Evolutionary conservation across 371 early-diverging fungal species (phyloP).

Genomic region (Mucor lusitanicus): DNA sequence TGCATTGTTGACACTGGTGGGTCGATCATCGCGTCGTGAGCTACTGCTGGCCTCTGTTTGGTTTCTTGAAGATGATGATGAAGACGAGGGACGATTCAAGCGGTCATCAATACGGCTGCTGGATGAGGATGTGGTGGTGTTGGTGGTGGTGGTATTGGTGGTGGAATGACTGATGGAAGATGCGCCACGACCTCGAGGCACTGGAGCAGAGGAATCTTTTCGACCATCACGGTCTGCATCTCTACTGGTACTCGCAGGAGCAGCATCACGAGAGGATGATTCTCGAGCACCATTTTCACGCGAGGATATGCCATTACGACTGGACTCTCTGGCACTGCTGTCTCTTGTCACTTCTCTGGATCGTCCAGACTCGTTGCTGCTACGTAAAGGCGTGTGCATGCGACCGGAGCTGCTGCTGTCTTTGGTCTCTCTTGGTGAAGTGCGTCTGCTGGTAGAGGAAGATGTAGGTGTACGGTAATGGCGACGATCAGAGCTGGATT

Average conservation of each 20-base stretch:
- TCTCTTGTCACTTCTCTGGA: constrained; percentile 23
- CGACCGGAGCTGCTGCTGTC: background rate
- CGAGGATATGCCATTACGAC: background rate
- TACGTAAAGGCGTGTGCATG: constrained; percentile 2
- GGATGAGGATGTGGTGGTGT: background rate
- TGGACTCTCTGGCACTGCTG: constrained; percentile 4
- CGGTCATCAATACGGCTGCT: background rate
- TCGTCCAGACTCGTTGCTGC: background rate
- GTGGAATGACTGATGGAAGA: background rate
- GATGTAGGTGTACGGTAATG: constrained; percentile 6
- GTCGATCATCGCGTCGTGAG: background rate
- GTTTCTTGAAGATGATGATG: background rate
- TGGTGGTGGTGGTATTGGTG: too few species aligned
- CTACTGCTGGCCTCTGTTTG: background rate
- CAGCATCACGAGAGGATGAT: background rate
- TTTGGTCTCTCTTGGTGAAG: constrained; percentile 12
- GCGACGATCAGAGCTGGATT: constrained; percentile 4
- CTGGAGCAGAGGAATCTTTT: background rate
- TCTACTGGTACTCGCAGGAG: background rate
- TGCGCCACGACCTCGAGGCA: constrained; percentile 4
- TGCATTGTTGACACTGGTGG: background rate
- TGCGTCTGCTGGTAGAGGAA: background rate
- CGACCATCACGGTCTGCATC: background rate
- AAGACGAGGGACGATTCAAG: background rate
- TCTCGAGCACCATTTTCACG: background rate